Evolutionary conservation across 306 rosid species (phyloP).

Genomic region (Begonia loranthoides): DNA sequence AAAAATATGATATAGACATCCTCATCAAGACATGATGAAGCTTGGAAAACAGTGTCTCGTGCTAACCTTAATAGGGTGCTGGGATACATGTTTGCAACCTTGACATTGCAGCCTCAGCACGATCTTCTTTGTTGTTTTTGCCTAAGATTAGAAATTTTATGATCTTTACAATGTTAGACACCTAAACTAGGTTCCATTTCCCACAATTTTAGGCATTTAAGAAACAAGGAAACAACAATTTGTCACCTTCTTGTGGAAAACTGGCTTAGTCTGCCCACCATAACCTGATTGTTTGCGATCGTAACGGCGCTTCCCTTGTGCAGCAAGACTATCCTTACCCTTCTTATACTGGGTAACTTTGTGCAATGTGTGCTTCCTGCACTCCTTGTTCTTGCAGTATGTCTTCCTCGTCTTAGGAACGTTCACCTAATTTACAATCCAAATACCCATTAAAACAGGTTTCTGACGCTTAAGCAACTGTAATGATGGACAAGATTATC

Average conservation of each 20-base stretch:
- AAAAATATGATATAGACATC: too few species aligned
- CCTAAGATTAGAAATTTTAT: conserved; percentile 10
- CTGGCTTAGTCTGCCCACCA: conserved; percentile 42
- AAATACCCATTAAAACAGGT: neutral
- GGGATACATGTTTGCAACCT: conserved; percentile 34
- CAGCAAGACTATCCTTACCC: conserved; percentile 39
- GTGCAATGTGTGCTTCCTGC: conserved; percentile 45
- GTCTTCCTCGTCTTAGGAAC: conserved; percentile 38
- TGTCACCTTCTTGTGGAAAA: conserved; percentile 32
- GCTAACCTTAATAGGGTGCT: conserved; percentile 37
- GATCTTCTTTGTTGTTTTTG: conserved; percentile 39
- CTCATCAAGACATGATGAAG: too few species aligned
- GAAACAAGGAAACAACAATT: too few species aligned
- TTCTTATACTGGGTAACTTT: conserved; percentile 38
- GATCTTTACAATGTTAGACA: too few species aligned
- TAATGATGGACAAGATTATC: too few species aligned
- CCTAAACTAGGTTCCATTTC: too few species aligned
- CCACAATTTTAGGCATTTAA: too few species aligned
- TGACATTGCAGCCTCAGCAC: conserved; percentile 39
- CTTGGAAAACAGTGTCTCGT: neutral
- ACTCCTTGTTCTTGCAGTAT: conserved; percentile 33
- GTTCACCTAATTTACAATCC: conserved; percentile 18
- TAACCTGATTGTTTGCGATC: conserved; percentile 41
- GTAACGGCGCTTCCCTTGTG: conserved; percentile 37
- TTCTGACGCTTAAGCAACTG: neutral